phyloP scores from a whole-genome alignment of 306 rosid genomes.

The Sechiopsis laciniata region DNA sequence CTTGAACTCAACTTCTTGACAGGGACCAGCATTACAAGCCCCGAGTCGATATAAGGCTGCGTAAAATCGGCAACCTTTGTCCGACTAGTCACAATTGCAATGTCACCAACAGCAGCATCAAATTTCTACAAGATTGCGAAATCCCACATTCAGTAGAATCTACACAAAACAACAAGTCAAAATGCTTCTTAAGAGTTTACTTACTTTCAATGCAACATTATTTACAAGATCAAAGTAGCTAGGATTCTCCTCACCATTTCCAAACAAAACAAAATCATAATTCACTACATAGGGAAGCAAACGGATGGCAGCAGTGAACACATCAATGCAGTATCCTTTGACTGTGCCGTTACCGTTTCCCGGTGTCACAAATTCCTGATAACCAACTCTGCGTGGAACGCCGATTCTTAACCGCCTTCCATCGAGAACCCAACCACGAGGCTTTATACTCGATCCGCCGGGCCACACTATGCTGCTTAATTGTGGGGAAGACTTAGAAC shows the following conservation, averaged over 20 bases:
- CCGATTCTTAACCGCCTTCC: conserved; percentile 40
- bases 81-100: conserved; percentile 42
- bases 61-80: conserved; percentile 45
- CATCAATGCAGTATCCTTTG: conserved; percentile 49
- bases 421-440: conserved; percentile 52
- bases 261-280: conserved; percentile 37
- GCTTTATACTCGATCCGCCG: conserved; percentile 36
- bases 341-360: conserved; percentile 26
- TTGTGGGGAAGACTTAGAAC: conserved; percentile 27
- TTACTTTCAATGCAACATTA: conserved; percentile 33
- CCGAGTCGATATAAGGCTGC: conserved; percentile 45
- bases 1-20: conserved; percentile 28
- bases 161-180: not conserved
- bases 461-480: conserved; percentile 36
- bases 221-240: conserved; percentile 36
- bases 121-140: conserved; percentile 28
- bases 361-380: conserved; percentile 32
- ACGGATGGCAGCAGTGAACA: conserved; percentile 40
- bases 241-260: conserved; percentile 46
- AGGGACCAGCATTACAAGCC: conserved; percentile 44
- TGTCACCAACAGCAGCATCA: conserved; percentile 54
- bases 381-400: conserved; percentile 44
- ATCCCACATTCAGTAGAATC: not conserved
- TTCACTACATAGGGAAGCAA: conserved; percentile 46
- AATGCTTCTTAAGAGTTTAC: conserved; percentile 18